phyloP scores from a whole-genome alignment of 371 early-diverging fungal species.

The Mortierella sp. region DNA sequence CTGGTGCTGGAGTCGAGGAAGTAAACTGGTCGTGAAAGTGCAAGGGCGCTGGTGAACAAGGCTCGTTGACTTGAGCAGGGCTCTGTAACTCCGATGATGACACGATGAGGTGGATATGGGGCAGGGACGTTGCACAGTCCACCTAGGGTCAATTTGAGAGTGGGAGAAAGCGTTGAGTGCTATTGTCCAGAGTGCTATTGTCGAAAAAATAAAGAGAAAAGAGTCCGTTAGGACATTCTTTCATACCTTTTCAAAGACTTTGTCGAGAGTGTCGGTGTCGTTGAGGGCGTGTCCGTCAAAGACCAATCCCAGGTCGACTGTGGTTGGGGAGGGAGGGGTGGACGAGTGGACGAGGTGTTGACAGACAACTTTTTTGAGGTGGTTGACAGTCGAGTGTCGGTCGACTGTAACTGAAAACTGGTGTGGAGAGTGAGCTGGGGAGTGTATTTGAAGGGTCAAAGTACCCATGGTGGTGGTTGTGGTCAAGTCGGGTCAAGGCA shows the following conservation, averaged over 20 bases:
- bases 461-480: neutral
- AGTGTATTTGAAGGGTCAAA: neutral
- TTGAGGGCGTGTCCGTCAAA: constrained; percentile 18
- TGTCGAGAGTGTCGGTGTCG: constrained; percentile 16
- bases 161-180: neutral
- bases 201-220: neutral
- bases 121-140: neutral
- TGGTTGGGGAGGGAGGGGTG: neutral
- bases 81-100: neutral
- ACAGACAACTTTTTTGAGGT: constrained; percentile 13
- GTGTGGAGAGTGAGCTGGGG: neutral
- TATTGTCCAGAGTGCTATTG: neutral
- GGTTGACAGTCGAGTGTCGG: constrained; percentile 16
- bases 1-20: neutral
- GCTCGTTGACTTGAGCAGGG: neutral
- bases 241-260: constrained; percentile 23
- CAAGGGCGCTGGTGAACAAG: constrained; percentile 10
- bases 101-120: neutral
- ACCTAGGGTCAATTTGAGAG: neutral
- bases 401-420: neutral
- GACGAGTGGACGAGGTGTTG: neutral
- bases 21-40: neutral
- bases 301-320: constrained; percentile 12
- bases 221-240: neutral
- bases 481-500: neutral